Evolutionary conservation across 2,329 filamentous ascomycete genomes (phyloP).

Genomic region (Drechslerella dactyloides): DNA sequence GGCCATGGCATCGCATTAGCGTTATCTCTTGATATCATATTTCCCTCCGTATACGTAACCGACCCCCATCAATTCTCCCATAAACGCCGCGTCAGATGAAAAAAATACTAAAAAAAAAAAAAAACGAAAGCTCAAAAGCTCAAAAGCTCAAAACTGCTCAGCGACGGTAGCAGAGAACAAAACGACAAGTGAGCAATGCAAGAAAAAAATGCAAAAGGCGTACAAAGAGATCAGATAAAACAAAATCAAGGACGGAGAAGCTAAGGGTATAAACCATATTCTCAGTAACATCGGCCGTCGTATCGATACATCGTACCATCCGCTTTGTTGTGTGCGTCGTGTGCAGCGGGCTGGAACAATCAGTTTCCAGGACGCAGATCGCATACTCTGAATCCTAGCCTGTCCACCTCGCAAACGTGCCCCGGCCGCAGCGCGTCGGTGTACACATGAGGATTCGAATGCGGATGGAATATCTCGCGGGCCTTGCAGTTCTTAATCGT

Average conservation of each 20-base stretch:
- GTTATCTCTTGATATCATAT: too few species aligned
- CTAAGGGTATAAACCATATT: neutral
- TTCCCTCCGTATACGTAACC: too few species aligned
- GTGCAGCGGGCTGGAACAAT: too few species aligned
- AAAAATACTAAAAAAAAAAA: neutral
- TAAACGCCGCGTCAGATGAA: too few species aligned
- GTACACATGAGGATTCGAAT: conserved; percentile 62
- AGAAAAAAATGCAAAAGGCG: conserved; percentile 1
- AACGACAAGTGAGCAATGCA: too few species aligned
- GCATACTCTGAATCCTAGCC: conserved; percentile 69
- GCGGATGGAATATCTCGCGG: conserved; percentile 82
- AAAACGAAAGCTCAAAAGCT: conserved; percentile 8
- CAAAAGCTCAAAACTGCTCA: conserved; percentile 1
- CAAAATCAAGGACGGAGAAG: conserved; percentile 1
- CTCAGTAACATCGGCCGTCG: too few species aligned
- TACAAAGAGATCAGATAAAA: conserved; percentile 6
- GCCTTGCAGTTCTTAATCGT: conserved; percentile 81
- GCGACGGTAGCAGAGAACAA: too few species aligned
- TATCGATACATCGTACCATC: too few species aligned
- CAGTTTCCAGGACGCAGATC: conserved; percentile 63
- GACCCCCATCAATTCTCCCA: too few species aligned
- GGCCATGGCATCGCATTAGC: too few species aligned
- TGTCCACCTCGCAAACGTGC: conserved; percentile 66
- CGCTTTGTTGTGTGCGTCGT: too few species aligned
- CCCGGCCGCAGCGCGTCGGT: conserved; percentile 62